Evolutionary conservation across 1,284 basidiomycete genomes (phyloP), one percentile per base, ranked within the genome.

Genomic region (Papiliotrema flavescens): DNA sequence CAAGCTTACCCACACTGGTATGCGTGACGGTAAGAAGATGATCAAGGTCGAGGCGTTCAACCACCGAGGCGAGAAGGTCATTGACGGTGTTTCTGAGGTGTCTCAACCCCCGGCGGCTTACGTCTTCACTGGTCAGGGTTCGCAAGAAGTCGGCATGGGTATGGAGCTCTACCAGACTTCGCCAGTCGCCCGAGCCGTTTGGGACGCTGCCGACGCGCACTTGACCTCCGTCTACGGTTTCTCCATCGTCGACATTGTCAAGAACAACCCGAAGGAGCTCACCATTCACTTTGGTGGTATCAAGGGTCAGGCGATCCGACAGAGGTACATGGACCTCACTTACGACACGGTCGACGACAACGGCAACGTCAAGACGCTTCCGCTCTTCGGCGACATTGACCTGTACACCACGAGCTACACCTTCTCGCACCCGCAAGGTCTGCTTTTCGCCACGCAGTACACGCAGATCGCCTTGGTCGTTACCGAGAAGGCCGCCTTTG

Each of bases 211-310:
- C 50, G 95, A 98, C 71, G 83, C 84, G 23, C 95, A 98, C 76
- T 80, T 98, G 59, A 87, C 89, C 54, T 87, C 90, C 32, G 90
- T 95, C 15, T 95, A 98, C 74, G 95, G 76, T 57, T 98, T 98
- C 82, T 96, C 92, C 1, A 98, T 98, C 75, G 82, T 98, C 71
- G 93, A 98, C 73, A 98, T 98, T 68, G 93, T 97, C 76, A 94
- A 94, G 79, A 89, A 93, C 75, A 96, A 96, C 75, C 92, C 93
- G 39, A 95, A 93, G 81, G 86, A 90, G 76, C 92, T 98, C 82
- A 98, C 93, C 0, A 88, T 98, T 64, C 95, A 98, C 78, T 98
- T 98, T 66, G 96, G 96, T 81, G 95, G 95, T 77, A 89, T 97
- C 79, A 97, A 96, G 78, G 95, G 95, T 43, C 93, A 98, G 74